Conservation (phyloP, 495 filamentous ascomycete genomes). For the Ascobolus immersus region DNA sequence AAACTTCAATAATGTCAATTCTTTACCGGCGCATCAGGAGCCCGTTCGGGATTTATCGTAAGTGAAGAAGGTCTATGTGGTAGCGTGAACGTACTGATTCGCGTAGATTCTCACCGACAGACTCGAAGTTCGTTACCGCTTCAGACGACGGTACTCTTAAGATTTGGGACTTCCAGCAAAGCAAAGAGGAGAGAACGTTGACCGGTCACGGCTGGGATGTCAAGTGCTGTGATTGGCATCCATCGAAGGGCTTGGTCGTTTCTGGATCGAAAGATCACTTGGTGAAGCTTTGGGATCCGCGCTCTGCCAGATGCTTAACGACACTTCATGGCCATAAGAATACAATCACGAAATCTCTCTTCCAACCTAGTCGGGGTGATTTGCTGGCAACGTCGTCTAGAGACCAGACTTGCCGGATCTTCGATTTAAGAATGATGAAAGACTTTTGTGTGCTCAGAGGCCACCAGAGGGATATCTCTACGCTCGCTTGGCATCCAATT, state of each 20-base stretch:
- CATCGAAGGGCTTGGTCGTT: conserved; percentile 75
- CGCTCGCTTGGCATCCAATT: conserved; percentile 78
- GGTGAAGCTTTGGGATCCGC: conserved; percentile 92
- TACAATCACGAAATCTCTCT: conserved; percentile 66
- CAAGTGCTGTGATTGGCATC: conserved; percentile 92
- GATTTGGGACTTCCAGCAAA: conserved; percentile 87
- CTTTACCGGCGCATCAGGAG: conserved; percentile 70
- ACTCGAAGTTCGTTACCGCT: conserved; percentile 84
- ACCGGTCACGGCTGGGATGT: conserved; percentile 89
- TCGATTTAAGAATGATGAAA: conserved; percentile 94
- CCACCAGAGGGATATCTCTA: conserved; percentile 86
- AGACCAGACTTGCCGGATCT: conserved; percentile 73
- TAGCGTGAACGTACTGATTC: not conserved
- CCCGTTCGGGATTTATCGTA: conserved; percentile 64
- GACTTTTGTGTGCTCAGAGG: conserved; percentile 77
- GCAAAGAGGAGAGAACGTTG: conserved; percentile 51
- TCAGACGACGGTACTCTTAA: conserved; percentile 81
- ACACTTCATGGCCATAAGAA: conserved; percentile 97
- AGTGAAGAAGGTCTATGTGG: not conserved
- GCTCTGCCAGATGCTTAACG: conserved; percentile 66
- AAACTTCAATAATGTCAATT: conserved; percentile 96
- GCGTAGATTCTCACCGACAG: conserved; percentile 50
- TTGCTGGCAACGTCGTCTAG: conserved; percentile 76
- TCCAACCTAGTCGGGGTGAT: conserved; percentile 57
- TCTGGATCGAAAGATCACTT: conserved; percentile 94